Evolutionary conservation across 768 basidiomycete genomes (phyloP).

Genomic region (Pluteus cervinus): DNA sequence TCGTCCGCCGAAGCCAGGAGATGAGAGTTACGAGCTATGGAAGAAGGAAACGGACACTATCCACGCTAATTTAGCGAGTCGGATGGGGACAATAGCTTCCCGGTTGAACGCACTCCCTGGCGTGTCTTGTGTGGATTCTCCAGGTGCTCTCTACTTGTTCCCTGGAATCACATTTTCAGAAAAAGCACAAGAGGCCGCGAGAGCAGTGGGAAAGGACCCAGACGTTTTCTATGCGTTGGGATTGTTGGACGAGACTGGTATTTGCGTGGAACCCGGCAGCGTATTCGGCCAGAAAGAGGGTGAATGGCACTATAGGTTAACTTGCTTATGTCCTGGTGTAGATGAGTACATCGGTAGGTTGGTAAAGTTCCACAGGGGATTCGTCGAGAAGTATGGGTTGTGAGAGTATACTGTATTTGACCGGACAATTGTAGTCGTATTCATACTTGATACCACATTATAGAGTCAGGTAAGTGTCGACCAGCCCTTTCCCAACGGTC

Average conservation of each 20-base stretch:
- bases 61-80: constrained; percentile 63
- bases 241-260: constrained; percentile 82
- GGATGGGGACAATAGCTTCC: constrained; percentile 66
- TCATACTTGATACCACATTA: too few species aligned
- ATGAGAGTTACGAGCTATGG: constrained; percentile 73
- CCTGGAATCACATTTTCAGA: constrained; percentile 72
- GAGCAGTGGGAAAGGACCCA: constrained; percentile 64
- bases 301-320: constrained; percentile 86
- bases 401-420: too few species aligned
- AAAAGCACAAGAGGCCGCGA: constrained; percentile 69
- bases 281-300: constrained; percentile 93
- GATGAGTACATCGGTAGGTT: constrained; percentile 87
- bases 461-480: too few species aligned
- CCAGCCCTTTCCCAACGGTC: too few species aligned
- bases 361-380: constrained; percentile 39
- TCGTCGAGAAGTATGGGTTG: constrained; percentile 28
- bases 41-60: constrained; percentile 79
- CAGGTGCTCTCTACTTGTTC: constrained; percentile 92
- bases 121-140: constrained; percentile 82
- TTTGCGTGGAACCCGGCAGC: constrained; percentile 88
- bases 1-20: constrained; percentile 78
- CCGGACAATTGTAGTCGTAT: too few species aligned
- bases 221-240: constrained; percentile 85
- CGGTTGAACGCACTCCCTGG: constrained; percentile 77
- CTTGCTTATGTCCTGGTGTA: constrained; percentile 89